Percentiles rank a stretch among this genome's conserved stretches.
Evolutionary conservation across 805 yeast genomes (phyloP).

Genomic region (Wickerhamomyces alni): DNA sequence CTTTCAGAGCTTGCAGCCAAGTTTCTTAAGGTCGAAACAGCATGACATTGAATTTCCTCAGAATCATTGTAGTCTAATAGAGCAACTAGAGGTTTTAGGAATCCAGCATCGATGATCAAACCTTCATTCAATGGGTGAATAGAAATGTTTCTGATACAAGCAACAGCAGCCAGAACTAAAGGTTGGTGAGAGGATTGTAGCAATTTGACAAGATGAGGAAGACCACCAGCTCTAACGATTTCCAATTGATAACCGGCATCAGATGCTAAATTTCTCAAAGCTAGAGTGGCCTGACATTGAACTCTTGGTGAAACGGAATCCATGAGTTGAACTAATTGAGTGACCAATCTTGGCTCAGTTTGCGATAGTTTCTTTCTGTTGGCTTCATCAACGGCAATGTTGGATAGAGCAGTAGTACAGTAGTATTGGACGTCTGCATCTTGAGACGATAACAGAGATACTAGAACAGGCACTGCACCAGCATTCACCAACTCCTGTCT

Average conservation of each 20-base stretch:
- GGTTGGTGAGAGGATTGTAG: slow-evolving; percentile 89
- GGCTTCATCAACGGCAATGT: slow-evolving; percentile 93
- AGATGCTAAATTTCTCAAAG: slow-evolving; percentile 90
- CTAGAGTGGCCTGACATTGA: slow-evolving; percentile 97
- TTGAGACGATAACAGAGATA: slow-evolving; percentile 71
- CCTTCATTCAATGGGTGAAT: slow-evolving; percentile 96
- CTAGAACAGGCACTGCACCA: slow-evolving; percentile 96
- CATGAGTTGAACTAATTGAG: slow-evolving; percentile 85
- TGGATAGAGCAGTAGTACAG: slow-evolving; percentile 95
- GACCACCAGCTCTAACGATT: slow-evolving; percentile 91
- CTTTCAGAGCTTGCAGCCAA: slow-evolving; percentile 94
- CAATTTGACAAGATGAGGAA: slow-evolving; percentile 86
- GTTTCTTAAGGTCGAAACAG: slow-evolving; percentile 92
- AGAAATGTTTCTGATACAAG: slow-evolving; percentile 94
- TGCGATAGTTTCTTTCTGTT: slow-evolving; percentile 85
- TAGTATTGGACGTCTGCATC: slow-evolving; percentile 98
- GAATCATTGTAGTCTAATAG: slow-evolving; percentile 79
- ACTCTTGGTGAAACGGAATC: slow-evolving; percentile 90
- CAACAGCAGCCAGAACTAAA: slow-evolving; percentile 91
- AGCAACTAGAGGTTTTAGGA: slow-evolving; percentile 82
- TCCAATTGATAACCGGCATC: slow-evolving; percentile 95
- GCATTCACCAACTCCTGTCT: slow-evolving; percentile 95
- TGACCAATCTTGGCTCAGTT: slow-evolving; percentile 87
- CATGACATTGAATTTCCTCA: slow-evolving; percentile 97
- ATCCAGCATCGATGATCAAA: slow-evolving; percentile 93